Conservation (phyloP, 495 filamentous ascomycete species). For the Aspergillus campestris region DNA sequence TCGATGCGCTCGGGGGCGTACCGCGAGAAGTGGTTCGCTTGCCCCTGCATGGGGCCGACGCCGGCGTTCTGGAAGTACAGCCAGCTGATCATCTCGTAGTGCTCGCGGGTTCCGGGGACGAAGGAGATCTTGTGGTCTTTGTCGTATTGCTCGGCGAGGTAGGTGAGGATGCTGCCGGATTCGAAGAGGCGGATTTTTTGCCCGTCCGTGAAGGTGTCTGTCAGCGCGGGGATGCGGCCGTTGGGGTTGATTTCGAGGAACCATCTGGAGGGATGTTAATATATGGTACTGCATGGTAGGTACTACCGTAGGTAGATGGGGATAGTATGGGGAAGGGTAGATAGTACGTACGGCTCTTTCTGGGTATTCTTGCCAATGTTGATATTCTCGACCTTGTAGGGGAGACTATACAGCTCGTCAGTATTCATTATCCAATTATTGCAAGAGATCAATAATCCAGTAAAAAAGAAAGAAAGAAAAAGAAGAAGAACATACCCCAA, state of each 20-base stretch:
- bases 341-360: conserved; percentile 62
- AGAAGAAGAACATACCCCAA: conserved; percentile 41
- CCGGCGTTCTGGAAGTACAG: conserved; percentile 66
- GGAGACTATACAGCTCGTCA: conserved; percentile 23
- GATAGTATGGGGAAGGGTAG: background rate
- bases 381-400: conserved; percentile 61
- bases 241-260: conserved; percentile 92
- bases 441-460: too few species aligned
- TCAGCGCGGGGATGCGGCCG: conserved; percentile 88
- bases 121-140: conserved; percentile 76
- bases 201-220: conserved; percentile 66
- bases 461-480: background rate
- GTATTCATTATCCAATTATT: conserved; percentile 4
- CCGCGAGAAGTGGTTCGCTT: conserved; percentile 82
- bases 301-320: background rate
- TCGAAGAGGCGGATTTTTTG: conserved; percentile 72
- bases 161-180: conserved; percentile 78
- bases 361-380: conserved; percentile 65
- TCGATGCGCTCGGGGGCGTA: conserved; percentile 83
- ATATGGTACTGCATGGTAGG: background rate
- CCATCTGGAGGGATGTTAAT: conserved; percentile 39
- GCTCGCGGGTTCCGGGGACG: conserved; percentile 63
- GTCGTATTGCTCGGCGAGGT: conserved; percentile 76
- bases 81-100: conserved; percentile 76
- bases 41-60: conserved; percentile 87